These are phyloP conservation scores for Crinitomyces ghanaensis DNA, from an alignment of 805 yeast species.

Conservation along the genomic window DNA sequence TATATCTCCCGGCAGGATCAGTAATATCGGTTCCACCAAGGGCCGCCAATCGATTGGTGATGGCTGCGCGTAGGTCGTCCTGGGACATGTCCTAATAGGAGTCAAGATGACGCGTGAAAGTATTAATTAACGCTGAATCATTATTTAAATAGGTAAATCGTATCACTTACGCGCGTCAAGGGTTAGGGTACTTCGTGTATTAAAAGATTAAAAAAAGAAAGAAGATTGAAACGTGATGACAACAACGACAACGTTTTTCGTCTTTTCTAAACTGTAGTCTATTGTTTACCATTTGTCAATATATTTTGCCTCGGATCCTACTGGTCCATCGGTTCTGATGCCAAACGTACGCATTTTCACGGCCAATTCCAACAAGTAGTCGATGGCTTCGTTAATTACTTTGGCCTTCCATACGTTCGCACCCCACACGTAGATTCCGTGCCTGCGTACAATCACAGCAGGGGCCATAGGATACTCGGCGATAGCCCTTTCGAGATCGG, in stretches of 20 bases:
- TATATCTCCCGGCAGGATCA: slow-evolving; percentile 42
- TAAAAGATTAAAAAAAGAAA: no score
- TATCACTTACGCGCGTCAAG: no score
- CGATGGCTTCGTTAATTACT: slow-evolving; percentile 85
- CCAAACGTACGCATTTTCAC: slow-evolving; percentile 69
- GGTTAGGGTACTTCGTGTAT: no score
- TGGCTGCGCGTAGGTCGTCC: no score
- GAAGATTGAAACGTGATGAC: no score
- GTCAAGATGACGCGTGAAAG: no score
- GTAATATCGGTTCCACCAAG: slow-evolving; percentile 81
- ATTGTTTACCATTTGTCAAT: not conserved
- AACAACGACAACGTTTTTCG: no score
- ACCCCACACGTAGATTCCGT: slow-evolving; percentile 97
- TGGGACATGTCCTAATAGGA: no score
- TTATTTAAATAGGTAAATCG: no score
- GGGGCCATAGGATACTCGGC: slow-evolving; percentile 62
- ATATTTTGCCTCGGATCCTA: slow-evolving; percentile 17
- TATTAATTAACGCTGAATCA: no score
- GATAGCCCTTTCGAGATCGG: slow-evolving; percentile 50
- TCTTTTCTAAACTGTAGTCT: no score
- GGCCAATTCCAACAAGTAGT: slow-evolving; percentile 75
- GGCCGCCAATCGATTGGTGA: slow-evolving; percentile 73
- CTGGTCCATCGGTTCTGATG: slow-evolving; percentile 29
- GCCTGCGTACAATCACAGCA: slow-evolving; percentile 84
- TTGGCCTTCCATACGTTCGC: slow-evolving; percentile 87